These are phyloP conservation scores for Penicillium sp. DNA, from an alignment of 2,329 filamentous ascomycete genomes.

Conservation along the genomic window DNA sequence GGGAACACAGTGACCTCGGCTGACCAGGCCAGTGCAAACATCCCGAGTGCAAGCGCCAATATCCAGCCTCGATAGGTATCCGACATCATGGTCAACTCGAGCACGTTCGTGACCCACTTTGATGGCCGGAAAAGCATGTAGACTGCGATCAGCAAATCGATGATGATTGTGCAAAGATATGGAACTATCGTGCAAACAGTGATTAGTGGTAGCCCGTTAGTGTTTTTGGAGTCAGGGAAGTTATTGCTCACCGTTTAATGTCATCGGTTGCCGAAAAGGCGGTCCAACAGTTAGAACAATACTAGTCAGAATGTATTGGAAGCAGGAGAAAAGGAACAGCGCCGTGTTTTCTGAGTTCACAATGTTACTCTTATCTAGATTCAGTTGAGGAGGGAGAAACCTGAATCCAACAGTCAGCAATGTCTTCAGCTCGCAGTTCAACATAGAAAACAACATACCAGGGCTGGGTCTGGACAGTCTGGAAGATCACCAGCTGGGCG, in stretches of 20 bases:
- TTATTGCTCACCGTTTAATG: conserved; percentile 68
- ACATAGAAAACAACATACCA: conserved; percentile 57
- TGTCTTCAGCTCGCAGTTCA: background rate
- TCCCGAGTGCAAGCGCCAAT: conserved; percentile 67
- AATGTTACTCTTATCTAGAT: conserved; percentile 78
- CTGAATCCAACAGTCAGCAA: conserved; percentile 38
- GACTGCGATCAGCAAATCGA: conserved; percentile 65
- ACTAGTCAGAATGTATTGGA: conserved; percentile 90
- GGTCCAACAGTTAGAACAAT: conserved; percentile 88
- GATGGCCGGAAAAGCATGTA: conserved; percentile 82
- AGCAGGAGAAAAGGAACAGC: conserved; percentile 86
- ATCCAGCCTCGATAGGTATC: conserved; percentile 72
- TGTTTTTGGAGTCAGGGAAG: background rate
- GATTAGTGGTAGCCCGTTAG: conserved; percentile 20
- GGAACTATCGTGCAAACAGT: conserved; percentile 59
- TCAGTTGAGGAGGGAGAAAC: conserved; percentile 77
- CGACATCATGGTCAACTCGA: conserved; percentile 83
- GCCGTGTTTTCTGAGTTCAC: conserved; percentile 92
- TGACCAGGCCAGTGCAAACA: conserved; percentile 68
- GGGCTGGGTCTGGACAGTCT: conserved; percentile 72
- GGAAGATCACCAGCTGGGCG: conserved; percentile 73
- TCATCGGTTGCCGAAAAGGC: conserved; percentile 81
- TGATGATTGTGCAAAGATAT: conserved; percentile 74
- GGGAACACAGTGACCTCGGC: conserved; percentile 73
- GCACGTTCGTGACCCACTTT: conserved; percentile 67